Evolutionary conservation across 805 yeast genomes (phyloP).

Genomic region (Candida maris): DNA sequence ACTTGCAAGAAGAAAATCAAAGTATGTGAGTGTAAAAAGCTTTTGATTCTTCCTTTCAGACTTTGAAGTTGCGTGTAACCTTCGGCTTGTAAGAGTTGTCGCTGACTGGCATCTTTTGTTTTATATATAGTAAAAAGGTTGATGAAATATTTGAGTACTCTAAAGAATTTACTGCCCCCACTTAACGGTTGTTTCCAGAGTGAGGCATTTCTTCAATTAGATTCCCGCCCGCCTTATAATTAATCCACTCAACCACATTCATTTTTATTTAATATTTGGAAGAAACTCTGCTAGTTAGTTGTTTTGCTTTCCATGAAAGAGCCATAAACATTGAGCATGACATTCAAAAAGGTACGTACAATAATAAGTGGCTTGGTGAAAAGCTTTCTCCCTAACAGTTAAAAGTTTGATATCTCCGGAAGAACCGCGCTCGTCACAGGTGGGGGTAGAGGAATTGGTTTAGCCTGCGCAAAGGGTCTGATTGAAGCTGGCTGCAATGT

Average conservation of each 20-base stretch:
- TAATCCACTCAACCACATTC: no score
- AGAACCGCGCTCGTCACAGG: constrained; percentile 19
- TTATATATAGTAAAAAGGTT: no score
- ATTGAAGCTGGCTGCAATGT: constrained; percentile 19
- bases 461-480: constrained; percentile 16
- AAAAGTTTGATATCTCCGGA: constrained; percentile 15
- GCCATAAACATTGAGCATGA: background rate
- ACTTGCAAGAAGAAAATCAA: no score
- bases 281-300: background rate
- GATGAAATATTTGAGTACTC: no score
- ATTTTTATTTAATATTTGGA: no score
- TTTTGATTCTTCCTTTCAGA: no score
- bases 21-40: no score
- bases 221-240: background rate
- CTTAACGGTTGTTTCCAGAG: no score
- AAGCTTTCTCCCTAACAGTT: background rate
- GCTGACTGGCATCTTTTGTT: no score
- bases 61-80: no score
- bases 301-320: background rate
- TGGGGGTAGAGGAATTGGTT: constrained; percentile 18
- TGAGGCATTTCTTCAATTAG: background rate
- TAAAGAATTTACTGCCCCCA: no score
- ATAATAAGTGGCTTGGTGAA: background rate
- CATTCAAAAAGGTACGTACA: background rate
- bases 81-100: no score